Base-by-base conservation (phyloP, 2,329 filamentous ascomycete genomes). In the Thielaviopsis punctulata region DNA sequence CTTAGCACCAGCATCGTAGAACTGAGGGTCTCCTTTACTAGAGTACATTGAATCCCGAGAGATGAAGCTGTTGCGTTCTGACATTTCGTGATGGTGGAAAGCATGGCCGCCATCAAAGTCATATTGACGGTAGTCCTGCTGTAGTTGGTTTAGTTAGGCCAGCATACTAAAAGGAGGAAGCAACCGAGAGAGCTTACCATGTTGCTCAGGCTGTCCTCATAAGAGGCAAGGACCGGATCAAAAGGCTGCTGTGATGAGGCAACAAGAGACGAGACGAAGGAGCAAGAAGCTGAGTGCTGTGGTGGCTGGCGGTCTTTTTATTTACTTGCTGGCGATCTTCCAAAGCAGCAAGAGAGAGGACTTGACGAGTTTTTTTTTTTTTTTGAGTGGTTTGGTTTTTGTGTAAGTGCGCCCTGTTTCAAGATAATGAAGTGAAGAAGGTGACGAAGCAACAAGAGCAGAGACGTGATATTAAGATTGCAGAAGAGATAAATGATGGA, bases 21-120 rank as follows among this genome's bases (percentile, higher is more conserved):
- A 25, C 51, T 71, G 66, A 21, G 66, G 70, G 56, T 74, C 70
- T 52, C 64, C 64, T 60, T 73, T 76, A 56, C 75, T 65, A 58
- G 72, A 72, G 65, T 84, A 83, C 62, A 84, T 79, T 18, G 77
- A 66, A 64, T 79, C 75, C 58, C 73, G 70, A 6, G 23, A 36
- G 22, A 24, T 22, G 23, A 69, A 62, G 47, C 66, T 63, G 52
- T 66, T 60, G 62, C 72, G 76, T 58, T 77, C 69, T 57, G 66
- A 66, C 74, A 77, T 76, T 62, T 76, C 72, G 47, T 45, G 47
- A 25, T 21, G 19, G 15, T 41, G 44, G 21, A 41, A 24, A 21
- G 50, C 19, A 51, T 48, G 44, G 24, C 45, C 21, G 23, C 45
- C 24, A 24, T 15, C 12, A 24, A 46, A 51, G 52, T 36, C 52